A percentile compares a stretch with the other conserved stretches of the same genome.
Evolutionary conservation across 2,329 filamentous ascomycete species (phyloP).

Genomic region (Pseudopyricularia javanii): DNA sequence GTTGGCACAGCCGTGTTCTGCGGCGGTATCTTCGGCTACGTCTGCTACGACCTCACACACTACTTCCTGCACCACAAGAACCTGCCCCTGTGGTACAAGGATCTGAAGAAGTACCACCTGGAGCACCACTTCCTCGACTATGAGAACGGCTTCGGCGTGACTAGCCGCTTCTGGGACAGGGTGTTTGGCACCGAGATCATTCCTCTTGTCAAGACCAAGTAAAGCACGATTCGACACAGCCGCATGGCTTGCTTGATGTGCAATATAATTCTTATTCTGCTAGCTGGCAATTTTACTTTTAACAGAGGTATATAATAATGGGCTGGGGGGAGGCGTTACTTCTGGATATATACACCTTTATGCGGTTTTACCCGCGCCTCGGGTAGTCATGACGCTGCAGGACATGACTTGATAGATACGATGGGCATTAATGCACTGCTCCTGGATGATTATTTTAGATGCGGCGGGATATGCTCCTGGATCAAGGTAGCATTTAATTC

Average conservation of each 20-base stretch:
- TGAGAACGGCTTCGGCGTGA: constrained; percentile 94
- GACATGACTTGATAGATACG: neutral
- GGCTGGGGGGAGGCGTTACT: neutral
- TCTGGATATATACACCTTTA: neutral
- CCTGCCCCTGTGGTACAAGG: constrained; percentile 78
- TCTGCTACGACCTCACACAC: constrained; percentile 94
- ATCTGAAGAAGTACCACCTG: constrained; percentile 94
- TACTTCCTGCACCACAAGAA: constrained; percentile 97
- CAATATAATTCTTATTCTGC: neutral
- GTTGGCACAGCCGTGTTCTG: constrained; percentile 68
- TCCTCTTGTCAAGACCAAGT: constrained; percentile 21
- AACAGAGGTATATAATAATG: neutral
- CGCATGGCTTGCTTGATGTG: neutral
- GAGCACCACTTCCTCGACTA: constrained; percentile 97
- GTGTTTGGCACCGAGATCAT: constrained; percentile 80
- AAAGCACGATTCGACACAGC: constrained; percentile 1
- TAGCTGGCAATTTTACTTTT: neutral
- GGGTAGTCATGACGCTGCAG: neutral
- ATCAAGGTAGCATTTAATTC: too few species aligned
- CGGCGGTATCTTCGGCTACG: constrained; percentile 88
- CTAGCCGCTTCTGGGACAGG: constrained; percentile 88
- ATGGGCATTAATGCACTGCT: neutral
- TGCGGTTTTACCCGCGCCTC: neutral
- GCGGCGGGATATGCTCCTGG: too few species aligned
- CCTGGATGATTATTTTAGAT: too few species aligned